Percentiles rank a stretch among this genome's conserved stretches.
These are phyloP conservation scores for Metschnikowia drakensbergensis DNA, from an alignment of 805 yeast genomes.

Conservation along the genomic window DNA sequence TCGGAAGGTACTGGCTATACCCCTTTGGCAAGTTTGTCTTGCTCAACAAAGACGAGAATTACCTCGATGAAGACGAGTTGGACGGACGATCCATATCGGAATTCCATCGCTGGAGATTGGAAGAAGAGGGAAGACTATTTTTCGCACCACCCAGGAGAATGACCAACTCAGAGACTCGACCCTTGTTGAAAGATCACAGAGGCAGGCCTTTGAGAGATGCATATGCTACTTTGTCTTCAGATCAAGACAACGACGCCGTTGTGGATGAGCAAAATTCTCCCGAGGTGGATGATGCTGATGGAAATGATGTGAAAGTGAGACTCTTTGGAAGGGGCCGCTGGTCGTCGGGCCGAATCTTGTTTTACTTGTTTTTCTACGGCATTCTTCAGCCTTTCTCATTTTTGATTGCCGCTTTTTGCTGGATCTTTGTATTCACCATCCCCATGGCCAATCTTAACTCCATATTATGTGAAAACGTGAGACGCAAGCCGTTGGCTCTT, in stretches of 20 bases:
- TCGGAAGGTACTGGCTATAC: conserved; percentile 68
- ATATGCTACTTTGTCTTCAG: conserved; percentile 29
- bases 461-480: conserved; percentile 68
- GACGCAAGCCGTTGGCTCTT: conserved; percentile 89
- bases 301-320: conserved; percentile 44
- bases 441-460: conserved; percentile 85
- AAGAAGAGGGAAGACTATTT: conserved; percentile 72
- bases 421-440: conserved; percentile 84
- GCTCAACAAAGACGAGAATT: conserved; percentile 71
- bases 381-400: conserved; percentile 65
- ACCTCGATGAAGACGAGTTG: conserved; percentile 79
- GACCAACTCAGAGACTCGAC: conserved; percentile 34
- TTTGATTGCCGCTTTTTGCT: conserved; percentile 55
- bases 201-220: conserved; percentile 40
- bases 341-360: conserved; percentile 77
- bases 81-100: conserved; percentile 84
- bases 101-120: conserved; percentile 82
- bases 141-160: conserved; percentile 63
- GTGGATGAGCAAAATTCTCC: conserved; percentile 17
- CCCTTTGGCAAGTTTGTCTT: conserved; percentile 93
- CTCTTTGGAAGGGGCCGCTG: conserved; percentile 90
- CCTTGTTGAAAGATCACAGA: conserved; percentile 40
- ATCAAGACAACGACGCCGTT: conserved; percentile 14
- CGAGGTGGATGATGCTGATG: conserved; percentile 16
- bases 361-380: conserved; percentile 66